Evolutionary conservation across 495 filamentous ascomycete species (phyloP).

Genomic region (Aspergillus affinis): DNA sequence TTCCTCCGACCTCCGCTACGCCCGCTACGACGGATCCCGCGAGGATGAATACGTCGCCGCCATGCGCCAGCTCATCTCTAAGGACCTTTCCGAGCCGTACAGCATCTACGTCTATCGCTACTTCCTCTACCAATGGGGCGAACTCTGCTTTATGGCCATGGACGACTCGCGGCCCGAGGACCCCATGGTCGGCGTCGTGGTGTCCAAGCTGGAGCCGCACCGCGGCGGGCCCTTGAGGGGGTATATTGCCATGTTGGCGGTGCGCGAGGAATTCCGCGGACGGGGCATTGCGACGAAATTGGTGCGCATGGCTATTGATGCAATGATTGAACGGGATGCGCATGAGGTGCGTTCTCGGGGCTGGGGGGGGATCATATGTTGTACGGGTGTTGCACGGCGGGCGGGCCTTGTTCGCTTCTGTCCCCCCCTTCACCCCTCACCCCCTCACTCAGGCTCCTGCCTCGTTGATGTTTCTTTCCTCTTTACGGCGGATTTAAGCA

Average conservation of each 20-base stretch:
- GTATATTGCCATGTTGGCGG: conserved; percentile 98
- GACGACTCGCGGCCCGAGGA: conserved; percentile 42
- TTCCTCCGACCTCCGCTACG: conserved; percentile 61
- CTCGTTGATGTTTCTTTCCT: neutral
- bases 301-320: conserved; percentile 87
- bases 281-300: conserved; percentile 88
- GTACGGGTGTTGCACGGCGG: neutral
- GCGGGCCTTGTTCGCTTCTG: neutral
- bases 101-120: conserved; percentile 99
- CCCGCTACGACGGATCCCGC: conserved; percentile 76
- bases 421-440: neutral
- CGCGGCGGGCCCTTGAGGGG: conserved; percentile 77
- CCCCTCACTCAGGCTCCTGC: no score
- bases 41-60: conserved; percentile 80
- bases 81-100: conserved; percentile 96
- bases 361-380: neutral
- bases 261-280: conserved; percentile 72
- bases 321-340: conserved; percentile 79
- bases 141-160: conserved; percentile 90
- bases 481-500: neutral
- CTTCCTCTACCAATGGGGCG: conserved; percentile 97
- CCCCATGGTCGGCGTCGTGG: conserved; percentile 80
- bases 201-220: conserved; percentile 93
- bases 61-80: conserved; percentile 91
- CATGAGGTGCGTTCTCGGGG: conserved; percentile 65